Conservation (phyloP, 106 monocot species). For the Phalaenopsis equestris region DNA sequence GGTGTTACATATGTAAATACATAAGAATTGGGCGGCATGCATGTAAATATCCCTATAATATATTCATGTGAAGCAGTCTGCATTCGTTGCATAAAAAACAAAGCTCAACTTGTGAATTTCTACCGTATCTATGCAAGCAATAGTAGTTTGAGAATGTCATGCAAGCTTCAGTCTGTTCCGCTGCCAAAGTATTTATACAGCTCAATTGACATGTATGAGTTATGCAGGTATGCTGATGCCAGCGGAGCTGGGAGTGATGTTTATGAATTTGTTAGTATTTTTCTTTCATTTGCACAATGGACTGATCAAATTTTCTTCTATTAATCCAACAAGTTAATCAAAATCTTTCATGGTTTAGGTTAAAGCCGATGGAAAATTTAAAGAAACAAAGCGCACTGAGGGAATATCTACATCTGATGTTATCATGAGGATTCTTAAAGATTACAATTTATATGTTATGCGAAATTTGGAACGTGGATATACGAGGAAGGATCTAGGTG, state of each 20-base stretch:
- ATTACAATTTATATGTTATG: constrained; percentile 85
- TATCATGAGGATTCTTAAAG: constrained; percentile 86
- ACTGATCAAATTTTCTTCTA: background rate
- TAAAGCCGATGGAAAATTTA: constrained; percentile 74
- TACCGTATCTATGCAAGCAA: too few relatives aligned
- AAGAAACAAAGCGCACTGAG: constrained; percentile 76
- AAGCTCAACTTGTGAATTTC: too few relatives aligned
- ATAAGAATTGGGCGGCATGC: too few relatives aligned
- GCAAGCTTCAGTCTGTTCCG: too few relatives aligned
- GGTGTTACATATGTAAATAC: too few relatives aligned
- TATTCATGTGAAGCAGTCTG: too few relatives aligned
- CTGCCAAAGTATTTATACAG: too few relatives aligned
- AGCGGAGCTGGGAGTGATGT: constrained; percentile 85
- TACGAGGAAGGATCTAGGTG: constrained; percentile 70
- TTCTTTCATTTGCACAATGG: background rate
- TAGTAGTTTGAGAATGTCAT: too few relatives aligned
- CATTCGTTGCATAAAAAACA: background rate
- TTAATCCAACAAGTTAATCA: background rate
- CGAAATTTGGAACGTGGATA: constrained; percentile 85
- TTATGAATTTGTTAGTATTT: constrained; percentile 70
- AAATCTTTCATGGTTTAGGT: constrained; percentile 27
- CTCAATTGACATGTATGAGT: too few relatives aligned
- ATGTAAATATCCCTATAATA: too few relatives aligned
- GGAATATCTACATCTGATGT: constrained; percentile 84
- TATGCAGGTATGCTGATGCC: constrained; percentile 70